Percentiles rank a stretch among this genome's conserved stretches.
Evolutionary conservation across 805 yeast genomes (phyloP).

Genomic region (Yarrowia sp.): DNA sequence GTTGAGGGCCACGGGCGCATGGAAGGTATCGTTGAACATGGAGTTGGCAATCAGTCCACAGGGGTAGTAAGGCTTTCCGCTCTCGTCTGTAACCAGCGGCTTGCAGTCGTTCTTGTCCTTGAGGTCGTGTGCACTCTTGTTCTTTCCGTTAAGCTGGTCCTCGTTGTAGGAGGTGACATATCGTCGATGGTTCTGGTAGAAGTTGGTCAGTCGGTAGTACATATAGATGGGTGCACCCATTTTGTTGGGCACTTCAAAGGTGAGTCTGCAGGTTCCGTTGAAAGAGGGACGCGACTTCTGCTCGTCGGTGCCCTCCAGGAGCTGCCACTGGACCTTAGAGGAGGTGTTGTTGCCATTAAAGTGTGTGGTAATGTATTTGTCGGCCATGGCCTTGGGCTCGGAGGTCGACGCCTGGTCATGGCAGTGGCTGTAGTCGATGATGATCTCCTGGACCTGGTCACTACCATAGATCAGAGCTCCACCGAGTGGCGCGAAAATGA

Average conservation of each 20-base stretch:
- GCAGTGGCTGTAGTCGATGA: constrained; percentile 75
- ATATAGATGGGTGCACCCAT: constrained; percentile 68
- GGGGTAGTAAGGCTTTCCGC: constrained; percentile 73
- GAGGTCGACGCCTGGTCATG: constrained; percentile 46
- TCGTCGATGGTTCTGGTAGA: constrained; percentile 91
- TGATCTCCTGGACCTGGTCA: constrained; percentile 69
- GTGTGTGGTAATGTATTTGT: constrained; percentile 54
- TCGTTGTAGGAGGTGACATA: constrained; percentile 83
- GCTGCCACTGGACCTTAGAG: constrained; percentile 55
- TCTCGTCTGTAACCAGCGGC: constrained; percentile 52
- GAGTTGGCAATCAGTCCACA: constrained; percentile 96
- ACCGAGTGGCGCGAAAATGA: constrained; percentile 87
- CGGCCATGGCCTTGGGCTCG: constrained; percentile 48
- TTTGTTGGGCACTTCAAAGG: constrained; percentile 68
- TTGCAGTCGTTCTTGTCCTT: constrained; percentile 52
- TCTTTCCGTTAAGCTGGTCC: constrained; percentile 74
- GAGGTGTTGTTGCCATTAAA: constrained; percentile 48
- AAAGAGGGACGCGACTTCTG: constrained; percentile 22
- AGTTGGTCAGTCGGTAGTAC: constrained; percentile 84
- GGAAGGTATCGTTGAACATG: constrained; percentile 81
- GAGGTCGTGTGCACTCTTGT: constrained; percentile 52
- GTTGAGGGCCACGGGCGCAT: constrained; percentile 44
- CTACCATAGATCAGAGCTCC: constrained; percentile 77
- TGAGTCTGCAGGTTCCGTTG: constrained; percentile 51
- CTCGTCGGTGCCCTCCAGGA: constrained; percentile 42